phyloP scores from a whole-genome alignment of 192 early-diverging fungal species.

The Thoreauomyces humboldtii region DNA sequence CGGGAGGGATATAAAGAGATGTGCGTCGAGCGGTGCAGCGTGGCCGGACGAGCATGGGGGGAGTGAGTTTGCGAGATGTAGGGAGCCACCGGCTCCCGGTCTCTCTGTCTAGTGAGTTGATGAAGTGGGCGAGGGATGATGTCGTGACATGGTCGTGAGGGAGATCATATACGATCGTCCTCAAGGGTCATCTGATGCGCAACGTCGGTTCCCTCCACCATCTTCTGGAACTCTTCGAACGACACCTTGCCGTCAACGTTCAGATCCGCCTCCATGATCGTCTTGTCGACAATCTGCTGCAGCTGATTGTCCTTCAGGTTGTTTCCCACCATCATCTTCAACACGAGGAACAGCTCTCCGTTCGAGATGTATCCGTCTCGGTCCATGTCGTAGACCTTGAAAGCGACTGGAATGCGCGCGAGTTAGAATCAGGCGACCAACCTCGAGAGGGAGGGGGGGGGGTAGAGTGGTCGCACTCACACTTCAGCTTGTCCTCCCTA shows the following conservation, averaged over 20 bases:
- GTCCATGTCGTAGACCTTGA: conserved; percentile 99
- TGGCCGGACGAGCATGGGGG: no score
- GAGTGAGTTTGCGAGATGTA: no score
- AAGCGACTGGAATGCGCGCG: conserved; percentile 82
- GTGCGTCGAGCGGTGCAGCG: no score
- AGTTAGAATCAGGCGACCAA: no score
- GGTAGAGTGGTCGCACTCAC: conserved; percentile 48
- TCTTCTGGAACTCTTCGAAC: conserved; percentile 92
- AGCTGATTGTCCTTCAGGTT: conserved; percentile 95
- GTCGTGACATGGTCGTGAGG: no score
- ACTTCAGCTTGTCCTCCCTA: conserved; percentile 91
- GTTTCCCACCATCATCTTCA: conserved; percentile 99
- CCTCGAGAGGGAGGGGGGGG: neutral
- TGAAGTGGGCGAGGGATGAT: no score
- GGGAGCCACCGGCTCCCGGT: no score
- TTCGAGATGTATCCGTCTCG: conserved; percentile 98
- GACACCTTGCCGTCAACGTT: conserved; percentile 93
- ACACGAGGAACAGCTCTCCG: conserved; percentile 95
- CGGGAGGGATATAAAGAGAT: no score
- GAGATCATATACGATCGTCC: conserved; percentile 49
- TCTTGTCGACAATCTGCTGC: conserved; percentile 99
- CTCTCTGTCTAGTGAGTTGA: no score
- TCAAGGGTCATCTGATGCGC: conserved; percentile 95
- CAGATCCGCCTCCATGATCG: conserved; percentile 96
- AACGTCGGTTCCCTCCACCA: conserved; percentile 95